Evolutionary conservation across 345 rosid genomes (phyloP).

Genomic region (Psidium friedrichsthalianum): DNA sequence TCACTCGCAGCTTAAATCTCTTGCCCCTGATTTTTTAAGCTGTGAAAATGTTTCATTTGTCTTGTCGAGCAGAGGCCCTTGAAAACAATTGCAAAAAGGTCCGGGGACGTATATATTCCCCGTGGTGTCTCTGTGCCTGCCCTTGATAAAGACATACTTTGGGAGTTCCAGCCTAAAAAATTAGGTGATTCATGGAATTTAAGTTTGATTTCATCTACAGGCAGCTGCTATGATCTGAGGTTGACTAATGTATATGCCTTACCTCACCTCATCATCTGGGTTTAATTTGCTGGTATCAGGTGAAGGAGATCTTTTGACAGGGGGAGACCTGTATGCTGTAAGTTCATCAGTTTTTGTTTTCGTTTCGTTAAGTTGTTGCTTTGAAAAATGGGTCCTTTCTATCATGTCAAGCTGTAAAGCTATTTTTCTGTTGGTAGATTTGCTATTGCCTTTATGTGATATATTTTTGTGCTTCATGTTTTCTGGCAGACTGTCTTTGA

Average conservation of each 20-base stretch:
- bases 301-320: slow-evolving; percentile 93
- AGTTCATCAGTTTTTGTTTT: slow-evolving; percentile 13
- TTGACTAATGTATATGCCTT: neutral
- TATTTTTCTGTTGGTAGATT: neutral
- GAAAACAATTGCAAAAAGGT: slow-evolving; percentile 88
- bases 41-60: neutral
- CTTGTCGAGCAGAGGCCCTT: slow-evolving; percentile 65
- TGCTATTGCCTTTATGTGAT: neutral
- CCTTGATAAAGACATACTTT: slow-evolving; percentile 82
- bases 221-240: neutral
- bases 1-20: neutral
- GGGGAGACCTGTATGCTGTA: slow-evolving; percentile 98
- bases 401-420: neutral
- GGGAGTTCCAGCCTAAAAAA: slow-evolving; percentile 94
- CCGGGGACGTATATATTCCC: slow-evolving; percentile 98
- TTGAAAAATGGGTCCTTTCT: neutral
- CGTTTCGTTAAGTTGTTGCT: neutral
- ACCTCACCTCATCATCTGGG: neutral
- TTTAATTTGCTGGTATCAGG: slow-evolving; percentile 32
- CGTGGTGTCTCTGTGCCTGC: slow-evolving; percentile 99
- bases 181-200: slow-evolving; percentile 36
- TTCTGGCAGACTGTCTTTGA: slow-evolving; percentile 75
- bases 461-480: neutral
- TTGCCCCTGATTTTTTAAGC: neutral
- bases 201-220: neutral